A percentile compares a stretch with the other conserved stretches of the same genome.
Evolutionary conservation across 2,329 filamentous ascomycete genomes (phyloP).

Genomic region (Achaetomium macrosporum): DNA sequence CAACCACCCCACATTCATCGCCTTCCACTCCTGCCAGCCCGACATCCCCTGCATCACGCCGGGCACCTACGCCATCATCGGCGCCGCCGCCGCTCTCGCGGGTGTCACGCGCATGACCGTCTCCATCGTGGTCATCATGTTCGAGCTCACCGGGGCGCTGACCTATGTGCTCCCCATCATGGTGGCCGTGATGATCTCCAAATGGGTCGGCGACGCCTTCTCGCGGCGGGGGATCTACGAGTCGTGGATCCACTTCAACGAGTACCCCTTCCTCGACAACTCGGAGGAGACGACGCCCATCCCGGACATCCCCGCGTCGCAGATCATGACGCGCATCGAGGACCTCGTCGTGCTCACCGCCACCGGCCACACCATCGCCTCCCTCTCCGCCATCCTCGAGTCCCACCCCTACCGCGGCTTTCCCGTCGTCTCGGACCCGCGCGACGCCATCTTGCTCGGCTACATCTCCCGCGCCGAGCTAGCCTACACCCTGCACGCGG

Average conservation of each 20-base stretch:
- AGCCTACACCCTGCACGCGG: slow-evolving; percentile 67
- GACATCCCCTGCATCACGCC: slow-evolving; percentile 86
- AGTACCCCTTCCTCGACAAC: slow-evolving; percentile 92
- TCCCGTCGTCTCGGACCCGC: slow-evolving; percentile 75
- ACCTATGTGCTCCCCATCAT: slow-evolving; percentile 98
- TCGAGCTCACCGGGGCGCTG: slow-evolving; percentile 91
- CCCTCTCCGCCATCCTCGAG: slow-evolving; percentile 63
- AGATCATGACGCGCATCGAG: slow-evolving; percentile 89
- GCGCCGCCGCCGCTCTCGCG: slow-evolving; percentile 87
- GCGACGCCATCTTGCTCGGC: slow-evolving; percentile 73
- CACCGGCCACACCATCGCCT: slow-evolving; percentile 78
- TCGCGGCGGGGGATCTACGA: slow-evolving; percentile 93
- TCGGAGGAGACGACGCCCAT: slow-evolving; percentile 63
- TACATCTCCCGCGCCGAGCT: slow-evolving; percentile 94
- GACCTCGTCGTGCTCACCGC: slow-evolving; percentile 85
- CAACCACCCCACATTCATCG: slow-evolving; percentile 67
- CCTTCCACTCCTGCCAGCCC: slow-evolving; percentile 76
- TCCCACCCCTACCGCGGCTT: slow-evolving; percentile 82
- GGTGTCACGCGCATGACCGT: slow-evolving; percentile 96
- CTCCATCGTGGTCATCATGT: slow-evolving; percentile 98
- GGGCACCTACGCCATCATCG: slow-evolving; percentile 93
- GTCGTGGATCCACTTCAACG: slow-evolving; percentile 93
- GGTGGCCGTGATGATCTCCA: slow-evolving; percentile 96
- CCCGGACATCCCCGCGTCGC: slow-evolving; percentile 77
- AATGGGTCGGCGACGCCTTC: slow-evolving; percentile 97